Conservation (phyloP, 2,329 filamentous ascomycete species). For the Claviceps sp. region DNA sequence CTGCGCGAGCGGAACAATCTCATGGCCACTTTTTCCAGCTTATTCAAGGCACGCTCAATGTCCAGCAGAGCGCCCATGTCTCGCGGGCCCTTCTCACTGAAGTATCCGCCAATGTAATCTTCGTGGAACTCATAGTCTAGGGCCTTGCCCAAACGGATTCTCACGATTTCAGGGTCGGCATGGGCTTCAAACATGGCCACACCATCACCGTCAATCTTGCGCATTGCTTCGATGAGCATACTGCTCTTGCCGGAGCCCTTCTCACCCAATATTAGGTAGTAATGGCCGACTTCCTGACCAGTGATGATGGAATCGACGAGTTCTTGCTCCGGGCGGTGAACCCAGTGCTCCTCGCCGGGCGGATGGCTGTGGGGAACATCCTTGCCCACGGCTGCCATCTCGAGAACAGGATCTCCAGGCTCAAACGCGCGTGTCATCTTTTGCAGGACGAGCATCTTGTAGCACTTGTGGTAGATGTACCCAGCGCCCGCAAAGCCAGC, state of each 20-base stretch:
- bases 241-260: slow-evolving; percentile 95
- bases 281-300: slow-evolving; percentile 64
- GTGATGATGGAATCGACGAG: slow-evolving; percentile 72
- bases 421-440: slow-evolving; percentile 91
- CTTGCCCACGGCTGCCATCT: slow-evolving; percentile 56
- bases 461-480: slow-evolving; percentile 67
- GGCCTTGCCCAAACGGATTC: slow-evolving; percentile 81
- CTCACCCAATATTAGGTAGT: slow-evolving; percentile 83
- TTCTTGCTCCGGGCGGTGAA: slow-evolving; percentile 68
- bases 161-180: slow-evolving; percentile 87
- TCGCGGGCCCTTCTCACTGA: slow-evolving; percentile 82
- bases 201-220: slow-evolving; percentile 76
- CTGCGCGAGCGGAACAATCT: slow-evolving; percentile 46
- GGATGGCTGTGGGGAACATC: slow-evolving; percentile 33
- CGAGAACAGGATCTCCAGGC: slow-evolving; percentile 81
- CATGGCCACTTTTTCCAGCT: slow-evolving; percentile 89
- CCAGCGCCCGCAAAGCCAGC: slow-evolving; percentile 52
- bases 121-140: slow-evolving; percentile 95
- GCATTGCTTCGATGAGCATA: slow-evolving; percentile 93
- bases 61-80: slow-evolving; percentile 88
- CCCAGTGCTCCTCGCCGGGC: slow-evolving; percentile 45
- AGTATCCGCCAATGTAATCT: slow-evolving; percentile 93
- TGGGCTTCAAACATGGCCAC: slow-evolving; percentile 96
- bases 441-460: slow-evolving; percentile 79
- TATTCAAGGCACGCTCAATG: slow-evolving; percentile 94